phyloP scores from a whole-genome alignment of 2,329 filamentous ascomycete species.

The Colletotrichum tabaci region DNA sequence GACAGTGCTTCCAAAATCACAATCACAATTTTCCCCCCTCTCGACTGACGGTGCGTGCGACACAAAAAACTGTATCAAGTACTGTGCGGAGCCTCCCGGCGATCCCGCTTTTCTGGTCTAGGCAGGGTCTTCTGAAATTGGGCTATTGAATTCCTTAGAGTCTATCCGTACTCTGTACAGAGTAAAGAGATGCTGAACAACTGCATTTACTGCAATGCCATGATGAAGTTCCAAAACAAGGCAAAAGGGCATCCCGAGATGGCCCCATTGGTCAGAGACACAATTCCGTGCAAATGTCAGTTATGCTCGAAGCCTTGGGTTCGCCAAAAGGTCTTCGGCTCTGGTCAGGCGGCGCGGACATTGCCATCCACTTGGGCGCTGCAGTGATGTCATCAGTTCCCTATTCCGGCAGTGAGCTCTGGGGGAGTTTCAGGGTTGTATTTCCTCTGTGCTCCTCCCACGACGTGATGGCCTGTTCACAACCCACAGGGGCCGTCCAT shows the following conservation, averaged over 20 bases:
- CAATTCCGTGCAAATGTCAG: too few species aligned
- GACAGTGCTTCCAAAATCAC: constrained; percentile 27
- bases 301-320: too few species aligned
- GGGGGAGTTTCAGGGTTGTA: constrained; percentile 28
- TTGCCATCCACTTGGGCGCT: constrained; percentile 36
- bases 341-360: constrained; percentile 13
- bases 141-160: constrained; percentile 9
- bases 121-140: constrained; percentile 37
- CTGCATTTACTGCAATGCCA: too few species aligned
- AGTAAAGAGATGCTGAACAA: background rate
- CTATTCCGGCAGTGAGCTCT: constrained; percentile 37
- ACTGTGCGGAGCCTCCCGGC: constrained; percentile 29
- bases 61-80: constrained; percentile 1
- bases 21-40: constrained; percentile 36
- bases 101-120: constrained; percentile 6
- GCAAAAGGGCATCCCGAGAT: background rate
- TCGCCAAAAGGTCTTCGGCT: background rate
- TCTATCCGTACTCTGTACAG: too few species aligned
- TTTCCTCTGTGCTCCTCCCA: constrained; percentile 24
- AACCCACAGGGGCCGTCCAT: constrained; percentile 6
- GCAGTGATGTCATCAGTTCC: constrained; percentile 41
- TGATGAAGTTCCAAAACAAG: too few species aligned
- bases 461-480: constrained; percentile 36
- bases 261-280: accelerated
- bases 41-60: constrained; percentile 38